Percentiles rank a stretch among this genome's conserved stretches.
Conservation (phyloP, 805 yeast species). For the Ogataea salicorniae region DNA sequence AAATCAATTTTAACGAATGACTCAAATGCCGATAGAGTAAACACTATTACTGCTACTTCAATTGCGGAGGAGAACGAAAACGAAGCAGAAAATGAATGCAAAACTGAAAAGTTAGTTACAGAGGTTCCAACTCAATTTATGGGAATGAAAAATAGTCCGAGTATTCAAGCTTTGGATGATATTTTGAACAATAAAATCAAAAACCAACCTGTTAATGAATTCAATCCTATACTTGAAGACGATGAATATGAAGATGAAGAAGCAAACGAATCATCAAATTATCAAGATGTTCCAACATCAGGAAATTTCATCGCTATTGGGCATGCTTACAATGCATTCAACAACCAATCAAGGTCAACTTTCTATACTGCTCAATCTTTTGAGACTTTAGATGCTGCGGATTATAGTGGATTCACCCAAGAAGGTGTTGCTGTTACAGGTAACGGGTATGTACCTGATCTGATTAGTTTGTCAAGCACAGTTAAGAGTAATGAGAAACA, state of each 20-base stretch:
- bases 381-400: conserved; percentile 11
- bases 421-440: neutral
- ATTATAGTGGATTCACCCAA: conserved; percentile 7
- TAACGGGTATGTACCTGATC: conserved; percentile 19
- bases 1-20: conserved; percentile 3
- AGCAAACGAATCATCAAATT: neutral
- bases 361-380: conserved; percentile 29
- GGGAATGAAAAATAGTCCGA: conserved; percentile 33
- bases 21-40: neutral
- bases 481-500: conserved; percentile 7
- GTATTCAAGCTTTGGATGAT: conserved; percentile 31
- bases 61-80: neutral
- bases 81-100: neutral
- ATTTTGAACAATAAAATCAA: conserved; percentile 27
- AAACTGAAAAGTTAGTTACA: neutral
- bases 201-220: neutral
- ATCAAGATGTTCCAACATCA: neutral
- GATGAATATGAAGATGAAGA: conserved; percentile 6
- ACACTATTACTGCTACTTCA: neutral
- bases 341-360: conserved; percentile 26
- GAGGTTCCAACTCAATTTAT: conserved; percentile 29
- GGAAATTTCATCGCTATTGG: neutral
- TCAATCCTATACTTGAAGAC: conserved; percentile 12
- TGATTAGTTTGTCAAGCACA: conserved; percentile 29
- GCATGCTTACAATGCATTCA: conserved; percentile 1